A percentile compares a stretch with the other conserved stretches of the same genome.
Conservation (phyloP, 441 rosid species). For the Mallotus repandus region DNA sequence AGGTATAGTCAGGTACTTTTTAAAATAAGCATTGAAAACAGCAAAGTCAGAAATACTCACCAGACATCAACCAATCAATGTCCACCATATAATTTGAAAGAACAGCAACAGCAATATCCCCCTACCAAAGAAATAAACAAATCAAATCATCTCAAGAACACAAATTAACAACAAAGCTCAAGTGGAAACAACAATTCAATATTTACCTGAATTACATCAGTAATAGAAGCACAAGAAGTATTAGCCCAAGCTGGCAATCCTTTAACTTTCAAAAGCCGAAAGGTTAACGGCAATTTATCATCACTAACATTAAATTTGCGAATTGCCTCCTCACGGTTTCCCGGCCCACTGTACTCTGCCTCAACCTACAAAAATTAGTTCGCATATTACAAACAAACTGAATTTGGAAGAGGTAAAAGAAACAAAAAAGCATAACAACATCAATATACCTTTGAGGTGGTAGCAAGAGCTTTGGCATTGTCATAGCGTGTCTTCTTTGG, state of each 20-base stretch:
- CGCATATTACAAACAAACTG: background rate
- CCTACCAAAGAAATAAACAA: constrained; percentile 39
- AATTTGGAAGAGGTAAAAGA: background rate
- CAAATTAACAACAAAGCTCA: background rate
- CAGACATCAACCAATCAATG: constrained; percentile 76
- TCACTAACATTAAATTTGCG: constrained; percentile 41
- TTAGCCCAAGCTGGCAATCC: constrained; percentile 90
- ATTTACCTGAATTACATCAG: constrained; percentile 79
- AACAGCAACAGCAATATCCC: constrained; percentile 65
- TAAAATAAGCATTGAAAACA: background rate
- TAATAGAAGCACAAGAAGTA: constrained; percentile 75
- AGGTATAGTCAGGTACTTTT: too few relatives aligned
- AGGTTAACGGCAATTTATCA: constrained; percentile 51
- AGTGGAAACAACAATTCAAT: background rate
- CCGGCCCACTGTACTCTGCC: constrained; percentile 6
- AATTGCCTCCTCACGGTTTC: constrained; percentile 41
- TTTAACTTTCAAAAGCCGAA: constrained; percentile 67
- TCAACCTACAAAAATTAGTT: constrained; percentile 25
- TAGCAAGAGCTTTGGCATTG: background rate
- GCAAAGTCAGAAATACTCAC: constrained; percentile 34
- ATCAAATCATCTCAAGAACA: background rate
- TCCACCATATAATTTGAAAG: constrained; percentile 95
- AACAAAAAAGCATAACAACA: constrained; percentile 2
- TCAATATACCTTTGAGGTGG: constrained; percentile 21
- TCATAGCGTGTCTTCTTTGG: constrained; percentile 46